Conservation (phyloP, 2,329 filamentous ascomycete genomes). For the Exophiala lecanii-corni region DNA sequence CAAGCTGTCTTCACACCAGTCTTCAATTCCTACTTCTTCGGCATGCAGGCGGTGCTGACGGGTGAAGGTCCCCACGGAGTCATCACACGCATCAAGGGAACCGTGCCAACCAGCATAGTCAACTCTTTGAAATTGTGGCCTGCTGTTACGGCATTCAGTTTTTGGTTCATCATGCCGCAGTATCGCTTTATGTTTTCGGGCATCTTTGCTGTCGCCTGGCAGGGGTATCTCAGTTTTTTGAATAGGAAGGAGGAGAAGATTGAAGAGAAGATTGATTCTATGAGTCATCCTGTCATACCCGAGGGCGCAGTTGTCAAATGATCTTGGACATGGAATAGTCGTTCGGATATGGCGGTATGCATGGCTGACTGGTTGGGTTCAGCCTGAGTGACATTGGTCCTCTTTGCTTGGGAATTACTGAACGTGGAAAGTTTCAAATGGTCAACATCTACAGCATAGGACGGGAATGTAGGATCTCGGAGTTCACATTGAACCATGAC, state of each 20-base stretch:
- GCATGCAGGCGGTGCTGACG: slow-evolving; percentile 68
- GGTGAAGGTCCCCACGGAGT: slow-evolving; percentile 63
- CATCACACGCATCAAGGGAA: slow-evolving; percentile 65
- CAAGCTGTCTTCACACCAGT: slow-evolving; percentile 75
- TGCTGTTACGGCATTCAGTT: slow-evolving; percentile 76
- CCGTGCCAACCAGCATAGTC: slow-evolving; percentile 69
- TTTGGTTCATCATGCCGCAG: slow-evolving; percentile 74
- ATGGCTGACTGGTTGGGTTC: no score
- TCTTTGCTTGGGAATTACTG: no score
- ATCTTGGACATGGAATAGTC: no score
- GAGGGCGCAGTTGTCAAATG: slow-evolving; percentile 9
- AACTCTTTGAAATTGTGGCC: slow-evolving; percentile 90
- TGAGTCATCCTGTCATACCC: slow-evolving; percentile 14
- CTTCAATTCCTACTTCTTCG: slow-evolving; percentile 81
- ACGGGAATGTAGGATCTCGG: no score
- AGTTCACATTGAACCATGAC: no score
- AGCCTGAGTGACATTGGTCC: no score
- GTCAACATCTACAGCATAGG: no score
- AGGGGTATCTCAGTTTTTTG: slow-evolving; percentile 72
- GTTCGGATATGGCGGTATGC: no score
- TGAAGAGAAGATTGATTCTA: slow-evolving; percentile 17
- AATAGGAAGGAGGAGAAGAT: slow-evolving; percentile 27
- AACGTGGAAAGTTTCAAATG: no score
- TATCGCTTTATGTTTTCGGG: slow-evolving; percentile 78
- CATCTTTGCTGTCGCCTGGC: slow-evolving; percentile 79